phyloP scores from a whole-genome alignment of 2,329 filamentous ascomycete species.

The Sclerotinia subarctica region DNA sequence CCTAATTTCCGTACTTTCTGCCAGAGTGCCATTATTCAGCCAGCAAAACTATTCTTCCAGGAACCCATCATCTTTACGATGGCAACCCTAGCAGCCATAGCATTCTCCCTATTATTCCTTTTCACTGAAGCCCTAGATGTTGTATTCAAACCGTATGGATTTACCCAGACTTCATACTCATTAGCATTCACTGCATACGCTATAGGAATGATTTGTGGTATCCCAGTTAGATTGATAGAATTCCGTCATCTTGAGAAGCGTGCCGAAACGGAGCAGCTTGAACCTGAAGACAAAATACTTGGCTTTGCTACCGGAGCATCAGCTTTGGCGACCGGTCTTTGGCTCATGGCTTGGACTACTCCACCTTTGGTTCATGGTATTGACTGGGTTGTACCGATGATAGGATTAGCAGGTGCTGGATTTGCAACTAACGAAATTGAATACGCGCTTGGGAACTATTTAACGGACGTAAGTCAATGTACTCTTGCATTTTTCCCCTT shows the following conservation, averaged over 20 bases:
- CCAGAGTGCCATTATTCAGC: conserved; percentile 43
- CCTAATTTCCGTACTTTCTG: conserved; percentile 42
- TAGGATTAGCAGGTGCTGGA: conserved; percentile 45
- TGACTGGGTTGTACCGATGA: conserved; percentile 43
- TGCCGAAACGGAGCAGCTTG: conserved; percentile 18
- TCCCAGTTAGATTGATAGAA: conserved; percentile 46
- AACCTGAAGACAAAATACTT: conserved; percentile 47
- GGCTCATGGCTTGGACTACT: conserved; percentile 48
- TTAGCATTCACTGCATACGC: conserved; percentile 44
- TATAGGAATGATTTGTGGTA: conserved; percentile 43
- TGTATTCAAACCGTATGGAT: conserved; percentile 43
- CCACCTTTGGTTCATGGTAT: conserved; percentile 40
- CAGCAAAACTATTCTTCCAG: conserved; percentile 44
- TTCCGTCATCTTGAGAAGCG: conserved; percentile 35
- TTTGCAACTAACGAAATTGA: conserved; percentile 49
- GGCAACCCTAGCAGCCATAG: conserved; percentile 44
- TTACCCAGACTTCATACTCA: conserved; percentile 37
- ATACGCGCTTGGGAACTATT: conserved; percentile 42
- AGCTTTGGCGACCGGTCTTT: conserved; percentile 44
- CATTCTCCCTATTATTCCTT: conserved; percentile 48
- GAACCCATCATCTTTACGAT: conserved; percentile 48
- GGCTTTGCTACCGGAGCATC: conserved; percentile 48
- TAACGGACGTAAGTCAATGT: conserved; percentile 39
- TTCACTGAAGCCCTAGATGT: conserved; percentile 45
- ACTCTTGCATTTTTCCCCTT: background rate